phyloP scores from a whole-genome alignment of 352 stramenopile species.

The Phytopythium helicoides region DNA sequence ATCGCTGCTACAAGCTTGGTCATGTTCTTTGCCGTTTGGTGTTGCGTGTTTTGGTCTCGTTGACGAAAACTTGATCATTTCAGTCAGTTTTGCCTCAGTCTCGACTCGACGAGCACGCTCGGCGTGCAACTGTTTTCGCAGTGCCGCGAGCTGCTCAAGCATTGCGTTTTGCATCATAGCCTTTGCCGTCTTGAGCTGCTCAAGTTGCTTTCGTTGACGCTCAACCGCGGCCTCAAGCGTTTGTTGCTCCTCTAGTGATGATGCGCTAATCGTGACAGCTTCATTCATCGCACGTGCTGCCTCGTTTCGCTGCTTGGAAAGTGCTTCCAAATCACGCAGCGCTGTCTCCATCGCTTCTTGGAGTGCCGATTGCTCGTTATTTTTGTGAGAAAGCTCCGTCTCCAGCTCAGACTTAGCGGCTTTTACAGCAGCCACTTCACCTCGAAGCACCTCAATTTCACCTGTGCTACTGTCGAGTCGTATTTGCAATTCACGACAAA shows the following conservation, averaged over 20 bases:
- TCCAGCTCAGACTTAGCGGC: slow-evolving; percentile 24
- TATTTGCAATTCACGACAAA: slow-evolving; percentile 47
- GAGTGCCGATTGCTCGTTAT: slow-evolving; percentile 45
- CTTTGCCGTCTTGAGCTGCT: slow-evolving; percentile 78
- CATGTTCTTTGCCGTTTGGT: neutral
- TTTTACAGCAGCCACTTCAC: slow-evolving; percentile 28
- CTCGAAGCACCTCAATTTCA: slow-evolving; percentile 15
- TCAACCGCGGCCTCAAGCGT: slow-evolving; percentile 55
- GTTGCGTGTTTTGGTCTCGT: neutral
- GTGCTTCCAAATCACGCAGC: slow-evolving; percentile 52
- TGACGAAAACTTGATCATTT: slow-evolving; percentile 23
- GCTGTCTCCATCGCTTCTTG: slow-evolving; percentile 64
- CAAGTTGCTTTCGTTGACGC: slow-evolving; percentile 61
- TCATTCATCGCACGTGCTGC: slow-evolving; percentile 81
- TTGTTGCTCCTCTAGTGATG: slow-evolving; percentile 77
- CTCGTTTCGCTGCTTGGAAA: slow-evolving; percentile 78
- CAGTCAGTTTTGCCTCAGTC: slow-evolving; percentile 62
- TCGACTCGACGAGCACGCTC: slow-evolving; percentile 70
- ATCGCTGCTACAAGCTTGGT: neutral
- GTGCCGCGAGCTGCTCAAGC: slow-evolving; percentile 71
- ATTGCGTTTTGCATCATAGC: slow-evolving; percentile 78
- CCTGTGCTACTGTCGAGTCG: slow-evolving; percentile 33
- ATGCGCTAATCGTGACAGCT: slow-evolving; percentile 78
- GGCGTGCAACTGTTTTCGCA: slow-evolving; percentile 76
- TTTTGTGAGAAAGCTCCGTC: slow-evolving; percentile 41